phyloP scores from a whole-genome alignment of 495 filamentous ascomycete genomes.

The Talaromyces nanjingensis region DNA sequence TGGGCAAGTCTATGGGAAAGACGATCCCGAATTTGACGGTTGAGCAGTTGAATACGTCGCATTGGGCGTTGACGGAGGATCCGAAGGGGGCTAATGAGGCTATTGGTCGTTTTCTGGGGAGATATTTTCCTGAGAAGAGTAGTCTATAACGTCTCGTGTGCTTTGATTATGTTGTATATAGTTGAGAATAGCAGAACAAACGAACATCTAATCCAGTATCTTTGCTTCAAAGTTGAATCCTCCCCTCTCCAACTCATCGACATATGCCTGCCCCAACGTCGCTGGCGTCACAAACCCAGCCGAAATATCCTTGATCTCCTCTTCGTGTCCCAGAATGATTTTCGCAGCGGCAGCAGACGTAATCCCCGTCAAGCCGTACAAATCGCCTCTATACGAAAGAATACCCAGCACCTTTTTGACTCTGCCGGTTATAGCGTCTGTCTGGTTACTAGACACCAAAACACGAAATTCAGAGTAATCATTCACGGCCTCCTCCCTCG shows the following conservation, averaged over 20 bases:
- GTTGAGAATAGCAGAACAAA: not conserved
- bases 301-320: constrained; percentile 47
- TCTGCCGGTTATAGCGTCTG: constrained; percentile 21
- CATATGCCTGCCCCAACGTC: constrained; percentile 68
- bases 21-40: constrained; percentile 52
- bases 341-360: constrained; percentile 64
- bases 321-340: constrained; percentile 58
- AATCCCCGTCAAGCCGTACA: constrained; percentile 66
- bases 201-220: constrained; percentile 22
- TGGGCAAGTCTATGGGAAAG: constrained; percentile 63
- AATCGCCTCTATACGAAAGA: constrained; percentile 50
- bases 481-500: constrained; percentile 45
- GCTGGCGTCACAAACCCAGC: constrained; percentile 79
- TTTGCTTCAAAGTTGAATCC: constrained; percentile 57
- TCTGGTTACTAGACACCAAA: constrained; percentile 55
- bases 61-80: constrained; percentile 66
- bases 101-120: constrained; percentile 42
- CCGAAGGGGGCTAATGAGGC: constrained; percentile 48
- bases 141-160: constrained; percentile 15
- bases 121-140: constrained; percentile 22
- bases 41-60: constrained; percentile 51
- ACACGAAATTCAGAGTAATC: constrained; percentile 60
- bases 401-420: constrained; percentile 50
- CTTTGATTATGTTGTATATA: not conserved
- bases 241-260: constrained; percentile 59